Evolutionary conservation across 495 filamentous ascomycete species (phyloP).

Genomic region (Sordaria brevicollis): DNA sequence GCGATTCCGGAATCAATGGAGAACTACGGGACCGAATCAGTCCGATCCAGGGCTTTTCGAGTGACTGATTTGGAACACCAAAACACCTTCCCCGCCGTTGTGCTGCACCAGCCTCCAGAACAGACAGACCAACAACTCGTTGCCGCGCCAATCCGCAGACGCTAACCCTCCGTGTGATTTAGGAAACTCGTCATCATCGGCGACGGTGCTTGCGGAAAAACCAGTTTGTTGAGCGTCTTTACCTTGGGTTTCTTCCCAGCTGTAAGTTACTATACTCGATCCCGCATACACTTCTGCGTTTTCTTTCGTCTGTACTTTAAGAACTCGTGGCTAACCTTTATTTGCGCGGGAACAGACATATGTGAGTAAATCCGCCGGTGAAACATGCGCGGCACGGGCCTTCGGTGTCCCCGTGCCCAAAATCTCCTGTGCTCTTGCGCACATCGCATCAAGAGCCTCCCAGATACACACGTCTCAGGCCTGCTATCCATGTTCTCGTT

Average conservation of each 20-base stretch:
- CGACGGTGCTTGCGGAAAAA: conserved; percentile 98
- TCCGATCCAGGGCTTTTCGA: background rate
- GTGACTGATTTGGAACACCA: background rate
- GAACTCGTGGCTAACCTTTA: conserved; percentile 6
- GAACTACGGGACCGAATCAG: background rate
- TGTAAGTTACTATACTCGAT: conserved; percentile 44
- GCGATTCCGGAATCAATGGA: background rate
- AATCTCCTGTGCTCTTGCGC: background rate
- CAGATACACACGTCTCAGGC: background rate
- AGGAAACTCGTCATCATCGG: conserved; percentile 99
- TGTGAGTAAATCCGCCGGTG: conserved; percentile 38
- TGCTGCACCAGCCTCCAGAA: background rate
- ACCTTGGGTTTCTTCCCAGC: conserved; percentile 97
- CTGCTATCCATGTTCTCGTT: background rate
- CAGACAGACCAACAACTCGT: background rate
- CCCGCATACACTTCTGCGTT: background rate
- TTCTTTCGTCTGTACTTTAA: background rate
- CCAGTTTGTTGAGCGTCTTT: conserved; percentile 93
- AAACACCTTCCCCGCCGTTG: background rate
- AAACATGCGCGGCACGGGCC: background rate
- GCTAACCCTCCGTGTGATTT: background rate
- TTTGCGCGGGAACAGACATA: conserved; percentile 46
- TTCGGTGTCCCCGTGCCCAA: background rate
- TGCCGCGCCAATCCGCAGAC: background rate
- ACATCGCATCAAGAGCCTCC: background rate